Evolutionary conservation across 208 protist species (phyloP), one percentile per base, ranked within the genome.

Genomic region (Crithidia fasciculata): DNA sequence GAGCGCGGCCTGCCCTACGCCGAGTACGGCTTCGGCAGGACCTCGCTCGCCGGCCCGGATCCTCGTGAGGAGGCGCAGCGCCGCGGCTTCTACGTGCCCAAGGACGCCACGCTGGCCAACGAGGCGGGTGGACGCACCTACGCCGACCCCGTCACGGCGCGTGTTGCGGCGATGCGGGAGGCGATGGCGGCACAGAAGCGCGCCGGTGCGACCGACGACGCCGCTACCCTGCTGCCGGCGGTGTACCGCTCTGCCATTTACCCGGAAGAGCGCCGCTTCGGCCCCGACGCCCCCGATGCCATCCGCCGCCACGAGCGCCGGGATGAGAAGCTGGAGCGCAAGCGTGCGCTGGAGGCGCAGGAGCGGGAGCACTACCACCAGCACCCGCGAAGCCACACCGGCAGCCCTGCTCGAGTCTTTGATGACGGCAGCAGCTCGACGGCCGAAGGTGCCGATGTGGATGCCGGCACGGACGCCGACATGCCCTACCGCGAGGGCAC

Each of bases 241-340:
- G 70, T 92, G 36, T 95, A 96, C 81, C 81, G 83, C 63, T 87
- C 89, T 5, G 92, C 90, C n/a, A 91, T 92, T 55, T 67, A 86
- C 18, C 73, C 74, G 15, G 70, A 80, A 47, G 78, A 90, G 64
- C 84, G 85, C 58, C 85, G 82, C 8, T 96, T 96, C 69, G 92
- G 92, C 13, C 92, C 92, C 5, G 84, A 89, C 67, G 92, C 85
- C 13, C 86, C 88, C 2, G 83, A 88, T 53, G 89, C 92, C 19
- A 86, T 96, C 28, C 84, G 80, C 41, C 88, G 92, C 28, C 78
- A 91, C 72, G 89, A 96, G 70, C 85, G 84, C 8, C 92, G 92
- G 64, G 82, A 82, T 10, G 90, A 90, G 16, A 96, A 95, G 86
- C 80, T 96, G 9, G 75, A 83, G 16, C 84, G 88, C 15, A 80